These are phyloP conservation scores for Globisporangium irregulare DNA, from an alignment of 352 stramenopile species.

Conservation along the genomic window DNA sequence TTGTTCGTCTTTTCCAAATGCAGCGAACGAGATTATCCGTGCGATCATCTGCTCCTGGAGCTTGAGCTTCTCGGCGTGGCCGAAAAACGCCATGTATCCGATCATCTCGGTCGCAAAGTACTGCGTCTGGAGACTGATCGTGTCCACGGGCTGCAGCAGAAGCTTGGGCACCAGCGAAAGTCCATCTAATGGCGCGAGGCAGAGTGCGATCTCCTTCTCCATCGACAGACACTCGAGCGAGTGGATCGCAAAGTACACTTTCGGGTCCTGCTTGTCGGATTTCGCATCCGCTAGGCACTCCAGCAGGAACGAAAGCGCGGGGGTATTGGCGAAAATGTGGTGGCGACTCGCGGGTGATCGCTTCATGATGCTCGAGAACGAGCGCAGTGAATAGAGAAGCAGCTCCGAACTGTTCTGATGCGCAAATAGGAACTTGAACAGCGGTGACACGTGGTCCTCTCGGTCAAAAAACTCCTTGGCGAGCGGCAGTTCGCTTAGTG, in stretches of 20 bases:
- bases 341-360: constrained; percentile 38
- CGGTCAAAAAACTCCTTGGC: constrained; percentile 31
- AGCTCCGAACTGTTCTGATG: constrained; percentile 32
- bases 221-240: constrained; percentile 54
- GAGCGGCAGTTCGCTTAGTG: constrained; percentile 22
- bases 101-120: constrained; percentile 63
- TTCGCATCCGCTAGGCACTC: constrained; percentile 36
- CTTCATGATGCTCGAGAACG: constrained; percentile 55
- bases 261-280: constrained; percentile 19
- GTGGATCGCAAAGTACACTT: constrained; percentile 43
- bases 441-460: constrained; percentile 41
- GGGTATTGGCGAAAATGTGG: constrained; percentile 29
- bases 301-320: constrained; percentile 40
- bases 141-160: constrained; percentile 25
- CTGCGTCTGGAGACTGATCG: constrained; percentile 33
- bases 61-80: constrained; percentile 32
- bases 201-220: constrained; percentile 38
- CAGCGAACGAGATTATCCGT: constrained; percentile 41
- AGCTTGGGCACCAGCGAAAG: constrained; percentile 39
- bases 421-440: constrained; percentile 55
- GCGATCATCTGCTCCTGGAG: constrained; percentile 31
- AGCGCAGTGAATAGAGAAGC: constrained; percentile 35
- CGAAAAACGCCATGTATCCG: constrained; percentile 61
- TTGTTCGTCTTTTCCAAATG: constrained; percentile 26
- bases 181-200: constrained; percentile 25